Evolutionary conservation across 2,329 filamentous ascomycete species (phyloP).

Genomic region (Aspergillus pseudoglaucus): DNA sequence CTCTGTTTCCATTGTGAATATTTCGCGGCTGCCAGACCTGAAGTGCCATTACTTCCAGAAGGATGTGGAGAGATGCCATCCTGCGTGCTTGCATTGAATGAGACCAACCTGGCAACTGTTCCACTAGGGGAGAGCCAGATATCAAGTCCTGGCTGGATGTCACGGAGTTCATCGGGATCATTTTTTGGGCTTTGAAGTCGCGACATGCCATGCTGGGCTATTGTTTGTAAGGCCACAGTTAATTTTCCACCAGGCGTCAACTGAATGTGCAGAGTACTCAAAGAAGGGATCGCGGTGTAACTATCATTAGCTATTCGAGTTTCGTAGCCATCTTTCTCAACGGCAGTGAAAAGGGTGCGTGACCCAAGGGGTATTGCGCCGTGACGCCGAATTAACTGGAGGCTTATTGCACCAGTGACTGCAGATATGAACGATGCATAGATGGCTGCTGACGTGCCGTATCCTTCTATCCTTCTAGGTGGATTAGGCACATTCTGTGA

Average conservation of each 20-base stretch:
- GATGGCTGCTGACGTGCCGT: slow-evolving; percentile 28
- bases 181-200: slow-evolving; percentile 22
- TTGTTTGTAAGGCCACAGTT: slow-evolving; percentile 30
- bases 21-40: slow-evolving; percentile 8
- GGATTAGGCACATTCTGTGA: slow-evolving; percentile 16
- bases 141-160: slow-evolving; percentile 23
- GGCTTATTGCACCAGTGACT: slow-evolving; percentile 29
- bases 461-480: slow-evolving; percentile 24
- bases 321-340: slow-evolving; percentile 27
- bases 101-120: slow-evolving; percentile 29
- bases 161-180: slow-evolving; percentile 9
- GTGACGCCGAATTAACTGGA: slow-evolving; percentile 30
- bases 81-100: slow-evolving; percentile 16
- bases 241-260: slow-evolving; percentile 31
- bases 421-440: slow-evolving; percentile 37
- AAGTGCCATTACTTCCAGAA: slow-evolving; percentile 8
- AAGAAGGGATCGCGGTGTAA: slow-evolving; percentile 18
- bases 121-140: slow-evolving; percentile 38
- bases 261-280: slow-evolving; percentile 34
- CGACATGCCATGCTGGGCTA: slow-evolving; percentile 29
- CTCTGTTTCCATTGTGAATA: slow-evolving; percentile 30
- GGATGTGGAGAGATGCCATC: slow-evolving; percentile 15
- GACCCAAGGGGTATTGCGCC: slow-evolving; percentile 35
- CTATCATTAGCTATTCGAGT: slow-evolving; percentile 21
- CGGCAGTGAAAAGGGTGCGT: slow-evolving; percentile 32